Evolutionary conservation across 495 filamentous ascomycete species (phyloP).

Genomic region (Podospora pseudoanserina): DNA sequence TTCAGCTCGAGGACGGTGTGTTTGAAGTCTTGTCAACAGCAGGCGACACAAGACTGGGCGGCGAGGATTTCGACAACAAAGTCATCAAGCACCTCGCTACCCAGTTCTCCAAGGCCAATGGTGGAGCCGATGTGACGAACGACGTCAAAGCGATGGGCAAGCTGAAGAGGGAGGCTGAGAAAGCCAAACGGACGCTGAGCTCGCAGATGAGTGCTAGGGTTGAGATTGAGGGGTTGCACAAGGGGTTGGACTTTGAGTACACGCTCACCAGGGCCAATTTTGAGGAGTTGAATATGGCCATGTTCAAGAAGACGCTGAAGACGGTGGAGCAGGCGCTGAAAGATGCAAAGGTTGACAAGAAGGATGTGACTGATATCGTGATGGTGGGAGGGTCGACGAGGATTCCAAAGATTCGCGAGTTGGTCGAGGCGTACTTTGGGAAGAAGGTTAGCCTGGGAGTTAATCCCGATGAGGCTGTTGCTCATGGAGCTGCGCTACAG

Average conservation of each 20-base stretch:
- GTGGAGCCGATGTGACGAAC: conserved; percentile 81
- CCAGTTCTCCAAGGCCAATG: conserved; percentile 57
- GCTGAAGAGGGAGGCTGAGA: conserved; percentile 95
- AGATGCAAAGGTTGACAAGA: conserved; percentile 78
- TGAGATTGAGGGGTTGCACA: conserved; percentile 90
- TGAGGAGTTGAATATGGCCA: conserved; percentile 90
- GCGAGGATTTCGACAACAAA: conserved; percentile 96
- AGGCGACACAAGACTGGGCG: conserved; percentile 95
- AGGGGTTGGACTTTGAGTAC: conserved; percentile 91
- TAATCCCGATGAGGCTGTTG: conserved; percentile 94
- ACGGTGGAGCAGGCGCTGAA: conserved; percentile 88
- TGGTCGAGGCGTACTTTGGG: conserved; percentile 92
- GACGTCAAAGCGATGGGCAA: conserved; percentile 96
- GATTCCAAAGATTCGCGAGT: conserved; percentile 85
- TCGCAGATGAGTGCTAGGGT: conserved; percentile 91
- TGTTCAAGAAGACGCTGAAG: conserved; percentile 93
- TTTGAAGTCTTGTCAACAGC: conserved; percentile 94
- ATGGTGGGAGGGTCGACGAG: conserved; percentile 85
- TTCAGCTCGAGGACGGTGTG: conserved; percentile 84
- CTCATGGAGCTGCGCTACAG: conserved; percentile 90
- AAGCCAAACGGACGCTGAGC: conserved; percentile 95
- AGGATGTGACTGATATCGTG: conserved; percentile 76
- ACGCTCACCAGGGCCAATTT: conserved; percentile 95
- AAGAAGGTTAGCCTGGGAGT: conserved; percentile 91
- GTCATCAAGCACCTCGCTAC: conserved; percentile 89